Evolutionary conservation across 2,329 filamentous ascomycete genomes (phyloP).

Genomic region (Fusarium citri): DNA sequence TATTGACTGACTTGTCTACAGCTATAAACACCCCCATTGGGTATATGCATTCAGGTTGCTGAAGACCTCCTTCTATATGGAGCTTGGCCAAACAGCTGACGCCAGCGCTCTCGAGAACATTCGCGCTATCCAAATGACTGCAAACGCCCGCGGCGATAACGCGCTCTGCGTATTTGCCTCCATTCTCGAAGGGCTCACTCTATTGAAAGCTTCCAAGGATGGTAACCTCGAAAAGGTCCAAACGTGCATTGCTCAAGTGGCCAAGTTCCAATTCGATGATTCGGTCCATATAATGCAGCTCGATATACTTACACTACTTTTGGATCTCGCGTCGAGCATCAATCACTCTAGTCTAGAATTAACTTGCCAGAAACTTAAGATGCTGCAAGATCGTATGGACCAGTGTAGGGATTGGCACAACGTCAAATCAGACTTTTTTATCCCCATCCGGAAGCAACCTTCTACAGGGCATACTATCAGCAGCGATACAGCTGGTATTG

Average conservation of each 20-base stretch:
- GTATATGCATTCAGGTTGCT: slow-evolving; percentile 81
- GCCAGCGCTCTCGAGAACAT: slow-evolving; percentile 75
- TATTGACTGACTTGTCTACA: slow-evolving; percentile 45
- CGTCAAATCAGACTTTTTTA: slow-evolving; percentile 60
- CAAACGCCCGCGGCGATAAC: slow-evolving; percentile 69
- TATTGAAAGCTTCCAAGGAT: slow-evolving; percentile 72
- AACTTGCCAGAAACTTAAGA: slow-evolving; percentile 69
- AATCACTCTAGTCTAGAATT: slow-evolving; percentile 70
- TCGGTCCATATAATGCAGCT: slow-evolving; percentile 73
- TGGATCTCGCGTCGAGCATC: slow-evolving; percentile 78
- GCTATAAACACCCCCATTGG: slow-evolving; percentile 76
- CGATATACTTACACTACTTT: slow-evolving; percentile 71
- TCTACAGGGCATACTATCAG: slow-evolving; percentile 64
- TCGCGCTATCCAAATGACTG: slow-evolving; percentile 69
- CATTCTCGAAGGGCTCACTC: slow-evolving; percentile 75
- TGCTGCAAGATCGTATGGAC: slow-evolving; percentile 72
- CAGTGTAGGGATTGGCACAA: slow-evolving; percentile 63
- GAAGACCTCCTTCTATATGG: slow-evolving; percentile 75
- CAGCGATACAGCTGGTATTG: slow-evolving; percentile 65
- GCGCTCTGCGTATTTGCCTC: slow-evolving; percentile 74
- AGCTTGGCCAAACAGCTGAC: slow-evolving; percentile 70
- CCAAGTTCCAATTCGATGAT: slow-evolving; percentile 76
- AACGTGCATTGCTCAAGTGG: slow-evolving; percentile 77
- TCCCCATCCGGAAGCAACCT: slow-evolving; percentile 66
- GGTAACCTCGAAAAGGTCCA: slow-evolving; percentile 78